A percentile compares a stretch with the other conserved stretches of the same genome.
Conservation (phyloP, 192 early-diverging fungal genomes). For the Backusella parvicylindrica region DNA sequence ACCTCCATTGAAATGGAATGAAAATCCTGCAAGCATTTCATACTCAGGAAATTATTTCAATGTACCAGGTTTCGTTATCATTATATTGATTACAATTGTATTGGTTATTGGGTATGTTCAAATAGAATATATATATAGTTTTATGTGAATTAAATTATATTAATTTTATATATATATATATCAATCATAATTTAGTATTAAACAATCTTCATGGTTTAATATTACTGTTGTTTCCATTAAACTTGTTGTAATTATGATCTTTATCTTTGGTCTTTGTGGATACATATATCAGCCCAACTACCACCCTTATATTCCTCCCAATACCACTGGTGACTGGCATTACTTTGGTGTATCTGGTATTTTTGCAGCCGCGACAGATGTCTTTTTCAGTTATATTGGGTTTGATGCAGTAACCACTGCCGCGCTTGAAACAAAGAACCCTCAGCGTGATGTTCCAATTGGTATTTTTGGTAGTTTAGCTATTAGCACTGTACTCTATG, state of each 20-base stretch:
- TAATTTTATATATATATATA: too few relatives aligned
- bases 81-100: slow-evolving; percentile 58
- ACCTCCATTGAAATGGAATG: slow-evolving; percentile 71
- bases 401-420: slow-evolving; percentile 88
- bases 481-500: slow-evolving; percentile 80
- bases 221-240: slow-evolving; percentile 69
- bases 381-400: slow-evolving; percentile 83
- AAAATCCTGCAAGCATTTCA: slow-evolving; percentile 31
- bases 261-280: slow-evolving; percentile 73
- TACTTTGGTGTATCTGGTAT: slow-evolving; percentile 69
- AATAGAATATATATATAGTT: too few relatives aligned
- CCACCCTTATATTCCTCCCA: slow-evolving; percentile 71
- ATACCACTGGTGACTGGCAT: slow-evolving; percentile 37
- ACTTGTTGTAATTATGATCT: slow-evolving; percentile 66
- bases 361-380: slow-evolving; percentile 67
- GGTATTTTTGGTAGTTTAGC: slow-evolving; percentile 79
- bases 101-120: slow-evolving; percentile 62
- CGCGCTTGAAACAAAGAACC: slow-evolving; percentile 78
- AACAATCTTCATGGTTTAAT: slow-evolving; percentile 72
- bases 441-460: slow-evolving; percentile 78
- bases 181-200: slow-evolving; percentile 53
- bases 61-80: slow-evolving; percentile 70
- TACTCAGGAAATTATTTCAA: slow-evolving; percentile 58
- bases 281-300: slow-evolving; percentile 73
- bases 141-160: background rate